Evolutionary conservation across 2,329 filamentous ascomycete species (phyloP).

Genomic region (Claviceps sp.): DNA sequence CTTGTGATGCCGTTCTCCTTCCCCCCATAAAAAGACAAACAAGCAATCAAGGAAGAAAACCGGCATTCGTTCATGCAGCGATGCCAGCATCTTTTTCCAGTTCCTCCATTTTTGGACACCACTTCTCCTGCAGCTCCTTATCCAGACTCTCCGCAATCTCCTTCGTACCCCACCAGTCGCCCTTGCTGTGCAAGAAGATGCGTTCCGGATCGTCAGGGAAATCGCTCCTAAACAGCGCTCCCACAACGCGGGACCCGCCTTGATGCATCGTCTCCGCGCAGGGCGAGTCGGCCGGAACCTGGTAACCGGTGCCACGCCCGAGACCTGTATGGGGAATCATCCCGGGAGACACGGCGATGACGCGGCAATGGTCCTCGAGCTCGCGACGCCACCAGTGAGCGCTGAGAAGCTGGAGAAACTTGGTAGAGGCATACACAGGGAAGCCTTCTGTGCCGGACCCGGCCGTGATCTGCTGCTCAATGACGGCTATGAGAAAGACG

Average conservation of each 20-base stretch:
- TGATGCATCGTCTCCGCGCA: slow-evolving; percentile 35
- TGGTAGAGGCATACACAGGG: slow-evolving; percentile 28
- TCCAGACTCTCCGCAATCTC: slow-evolving; percentile 28
- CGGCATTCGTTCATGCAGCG: background rate
- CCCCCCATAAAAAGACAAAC: too few species aligned
- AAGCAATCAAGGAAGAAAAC: background rate
- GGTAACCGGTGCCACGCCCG: slow-evolving; percentile 16
- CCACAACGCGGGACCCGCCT: slow-evolving; percentile 31
- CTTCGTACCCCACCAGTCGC: slow-evolving; percentile 39
- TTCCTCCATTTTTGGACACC: slow-evolving; percentile 32
- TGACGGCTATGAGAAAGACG: slow-evolving; percentile 12
- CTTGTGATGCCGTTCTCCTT: too few species aligned
- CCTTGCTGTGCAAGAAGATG: slow-evolving; percentile 43
- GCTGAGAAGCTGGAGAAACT: slow-evolving; percentile 36
- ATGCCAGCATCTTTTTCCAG: slow-evolving; percentile 30
- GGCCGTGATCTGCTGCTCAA: slow-evolving; percentile 26
- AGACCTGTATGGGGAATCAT: slow-evolving; percentile 36
- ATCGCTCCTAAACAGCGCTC: slow-evolving; percentile 30
- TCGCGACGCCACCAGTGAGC: slow-evolving; percentile 44
- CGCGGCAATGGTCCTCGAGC: slow-evolving; percentile 27
- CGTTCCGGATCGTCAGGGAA: slow-evolving; percentile 36
- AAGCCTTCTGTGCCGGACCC: slow-evolving; percentile 19
- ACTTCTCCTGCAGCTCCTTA: slow-evolving; percentile 35
- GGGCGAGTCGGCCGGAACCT: slow-evolving; percentile 19
- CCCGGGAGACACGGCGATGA: slow-evolving; percentile 41